Evolutionary conservation across 1,284 basidiomycete species (phyloP), one percentile per base, ranked within the genome.

Genomic region (Porodaedalea pini): DNA sequence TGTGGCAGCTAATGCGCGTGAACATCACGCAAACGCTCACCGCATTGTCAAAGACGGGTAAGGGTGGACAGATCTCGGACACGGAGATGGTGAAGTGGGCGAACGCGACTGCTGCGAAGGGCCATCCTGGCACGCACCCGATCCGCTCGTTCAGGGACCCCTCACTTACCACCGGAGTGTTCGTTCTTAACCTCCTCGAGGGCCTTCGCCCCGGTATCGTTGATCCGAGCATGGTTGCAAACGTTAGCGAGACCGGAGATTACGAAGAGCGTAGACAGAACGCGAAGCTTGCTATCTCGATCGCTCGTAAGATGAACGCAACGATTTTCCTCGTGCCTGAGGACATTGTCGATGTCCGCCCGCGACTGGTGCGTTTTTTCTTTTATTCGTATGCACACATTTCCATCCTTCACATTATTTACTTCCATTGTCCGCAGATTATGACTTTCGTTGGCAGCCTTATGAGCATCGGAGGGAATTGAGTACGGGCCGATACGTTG

Each of bases 271-370:
- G 92, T 69, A 83, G 88, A 68, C 86, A 93, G 74, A 99, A 99
- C 69, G 93, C 94, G 40, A 97, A 97, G 82, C 73, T 99, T 61
- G 97, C 94, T 15, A 99, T 99, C 67, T 96, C 93, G 4, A 98
- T 99, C 66, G 95, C 96, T 21, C 82, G 96, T 69, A 99, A 99
- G 83, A 86, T 97, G 84, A 93, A 94, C 56, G 93, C 94, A 3
- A 75, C 98, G 66, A 98, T 99, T 68, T 98, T 98, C 81, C 77
- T 99, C 60, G 97, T 99, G 0, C 94, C 96, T 1, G 97, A 99
- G 72, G 95, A 94, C 73, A 93, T 94, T 66, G 91, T 94, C 36
- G 92, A 94, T 69, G 80, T 94, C 60, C 83, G 92, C 53, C 82
- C 91, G 32, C 83, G 90, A 62, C 77, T 94, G 70, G 92, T 94